Evolutionary conservation across 2,329 filamentous ascomycete genomes (phyloP).

Genomic region (Beauveria brongniartii): DNA sequence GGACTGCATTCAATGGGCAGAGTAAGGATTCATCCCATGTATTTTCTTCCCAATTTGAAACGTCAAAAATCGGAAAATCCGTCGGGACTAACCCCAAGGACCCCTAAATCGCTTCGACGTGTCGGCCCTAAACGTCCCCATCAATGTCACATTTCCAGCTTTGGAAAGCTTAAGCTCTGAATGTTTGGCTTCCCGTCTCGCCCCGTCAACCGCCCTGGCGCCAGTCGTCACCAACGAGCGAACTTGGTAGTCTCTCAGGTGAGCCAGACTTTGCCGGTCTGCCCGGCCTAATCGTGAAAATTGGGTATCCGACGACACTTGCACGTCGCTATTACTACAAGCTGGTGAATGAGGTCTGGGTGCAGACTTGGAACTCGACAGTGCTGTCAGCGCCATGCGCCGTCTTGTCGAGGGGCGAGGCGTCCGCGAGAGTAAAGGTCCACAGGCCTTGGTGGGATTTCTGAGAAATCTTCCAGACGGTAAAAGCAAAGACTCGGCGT

Average conservation of each 20-base stretch:
- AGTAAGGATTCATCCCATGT: too few species aligned
- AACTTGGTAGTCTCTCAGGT: conserved; percentile 15
- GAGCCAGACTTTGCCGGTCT: conserved; percentile 16
- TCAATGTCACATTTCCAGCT: conserved; percentile 15
- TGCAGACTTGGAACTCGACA: neutral
- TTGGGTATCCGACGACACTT: conserved; percentile 4
- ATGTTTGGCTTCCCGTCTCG: conserved; percentile 12
- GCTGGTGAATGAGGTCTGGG: neutral
- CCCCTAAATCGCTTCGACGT: conserved; percentile 12
- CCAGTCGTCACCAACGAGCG: conserved; percentile 14
- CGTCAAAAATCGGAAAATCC: neutral
- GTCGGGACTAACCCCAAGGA: neutral
- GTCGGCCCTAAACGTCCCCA: conserved; percentile 14
- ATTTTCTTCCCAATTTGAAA: too few species aligned
- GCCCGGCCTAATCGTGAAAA: conserved; percentile 12
- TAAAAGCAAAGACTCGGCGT: conserved; percentile 21
- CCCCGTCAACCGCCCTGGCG: conserved; percentile 12
- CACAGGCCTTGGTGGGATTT: conserved; percentile 11
- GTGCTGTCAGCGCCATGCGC: neutral
- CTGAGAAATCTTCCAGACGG: conserved; percentile 29
- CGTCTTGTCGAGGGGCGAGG: neutral
- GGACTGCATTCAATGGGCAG: too few species aligned
- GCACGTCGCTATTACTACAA: neutral
- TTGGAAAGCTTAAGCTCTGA: conserved; percentile 12
- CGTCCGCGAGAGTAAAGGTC: neutral